Conservation (phyloP, 2,329 filamentous ascomycete genomes). For the Xylariales sp. region DNA sequence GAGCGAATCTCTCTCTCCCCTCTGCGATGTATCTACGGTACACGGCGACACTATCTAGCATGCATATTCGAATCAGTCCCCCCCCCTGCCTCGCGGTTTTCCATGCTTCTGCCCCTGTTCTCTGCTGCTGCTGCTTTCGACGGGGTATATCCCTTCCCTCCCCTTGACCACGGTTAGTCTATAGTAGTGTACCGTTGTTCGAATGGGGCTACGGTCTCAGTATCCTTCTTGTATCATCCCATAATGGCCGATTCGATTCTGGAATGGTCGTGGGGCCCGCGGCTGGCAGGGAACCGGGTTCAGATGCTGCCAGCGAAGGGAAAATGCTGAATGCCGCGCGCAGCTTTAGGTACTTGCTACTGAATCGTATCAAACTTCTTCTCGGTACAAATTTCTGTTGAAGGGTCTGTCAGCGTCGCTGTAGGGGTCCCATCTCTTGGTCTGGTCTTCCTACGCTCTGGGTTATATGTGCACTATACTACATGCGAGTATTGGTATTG, state of each 20-base stretch:
- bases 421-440: constrained; percentile 31
- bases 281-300: constrained; percentile 31
- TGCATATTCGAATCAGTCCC: constrained; percentile 32
- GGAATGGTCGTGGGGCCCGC: constrained; percentile 23
- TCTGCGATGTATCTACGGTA: constrained; percentile 9
- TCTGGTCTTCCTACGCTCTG: constrained; percentile 20
- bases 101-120: constrained; percentile 24
- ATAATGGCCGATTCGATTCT: constrained; percentile 26
- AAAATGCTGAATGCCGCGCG: constrained; percentile 26
- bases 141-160: constrained; percentile 22
- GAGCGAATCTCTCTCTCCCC: not conserved
- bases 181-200: constrained; percentile 14
- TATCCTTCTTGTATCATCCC: constrained; percentile 25
- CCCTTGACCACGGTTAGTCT: constrained; percentile 19
- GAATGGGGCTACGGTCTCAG: constrained; percentile 15
- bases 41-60: constrained; percentile 13
- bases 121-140: constrained; percentile 19
- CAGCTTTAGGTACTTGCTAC: constrained; percentile 20
- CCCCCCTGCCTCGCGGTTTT: constrained; percentile 16
- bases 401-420: constrained; percentile 22
- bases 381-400: constrained; percentile 18
- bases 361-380: constrained; percentile 26
- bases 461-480: constrained; percentile 34
- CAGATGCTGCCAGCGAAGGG: constrained; percentile 23
- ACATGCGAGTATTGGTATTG: constrained; percentile 29